Evolutionary conservation across 2,329 filamentous ascomycete genomes (phyloP).

Genomic region (Aspergillus floridensis): DNA sequence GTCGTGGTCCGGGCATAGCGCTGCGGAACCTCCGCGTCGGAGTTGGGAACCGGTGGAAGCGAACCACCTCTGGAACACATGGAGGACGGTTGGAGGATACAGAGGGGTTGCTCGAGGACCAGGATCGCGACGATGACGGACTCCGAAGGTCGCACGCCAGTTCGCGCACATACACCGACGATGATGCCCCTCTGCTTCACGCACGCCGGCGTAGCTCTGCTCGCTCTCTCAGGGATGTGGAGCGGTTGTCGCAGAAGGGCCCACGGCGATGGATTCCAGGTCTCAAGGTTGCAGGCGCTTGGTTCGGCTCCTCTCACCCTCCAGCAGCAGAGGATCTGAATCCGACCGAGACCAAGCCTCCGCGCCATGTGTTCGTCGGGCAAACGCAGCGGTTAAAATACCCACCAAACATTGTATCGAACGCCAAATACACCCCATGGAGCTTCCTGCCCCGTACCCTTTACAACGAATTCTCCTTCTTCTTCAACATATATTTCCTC

Average conservation of each 20-base stretch:
- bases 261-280: constrained; percentile 64
- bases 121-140: constrained; percentile 57
- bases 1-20: constrained; percentile 42
- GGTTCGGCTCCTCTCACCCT: constrained; percentile 23
- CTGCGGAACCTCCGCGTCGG: constrained; percentile 52
- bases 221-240: constrained; percentile 30
- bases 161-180: constrained; percentile 55
- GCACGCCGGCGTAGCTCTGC: constrained; percentile 41
- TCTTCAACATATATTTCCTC: constrained; percentile 99
- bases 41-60: constrained; percentile 43
- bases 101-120: constrained; percentile 64
- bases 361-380: constrained; percentile 73
- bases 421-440: constrained; percentile 95
- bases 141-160: constrained; percentile 61
- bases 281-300: constrained; percentile 54
- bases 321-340: constrained; percentile 39
- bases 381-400: constrained; percentile 71
- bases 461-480: constrained; percentile 99
- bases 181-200: constrained; percentile 72
- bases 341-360: constrained; percentile 49
- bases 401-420: constrained; percentile 87
- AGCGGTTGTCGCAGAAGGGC: constrained; percentile 48
- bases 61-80: constrained; percentile 43
- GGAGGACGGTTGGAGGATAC: constrained; percentile 55
- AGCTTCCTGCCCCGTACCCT: constrained; percentile 91